phyloP scores from a whole-genome alignment of 306 rosid genomes.

The Cucurbita pepo region DNA sequence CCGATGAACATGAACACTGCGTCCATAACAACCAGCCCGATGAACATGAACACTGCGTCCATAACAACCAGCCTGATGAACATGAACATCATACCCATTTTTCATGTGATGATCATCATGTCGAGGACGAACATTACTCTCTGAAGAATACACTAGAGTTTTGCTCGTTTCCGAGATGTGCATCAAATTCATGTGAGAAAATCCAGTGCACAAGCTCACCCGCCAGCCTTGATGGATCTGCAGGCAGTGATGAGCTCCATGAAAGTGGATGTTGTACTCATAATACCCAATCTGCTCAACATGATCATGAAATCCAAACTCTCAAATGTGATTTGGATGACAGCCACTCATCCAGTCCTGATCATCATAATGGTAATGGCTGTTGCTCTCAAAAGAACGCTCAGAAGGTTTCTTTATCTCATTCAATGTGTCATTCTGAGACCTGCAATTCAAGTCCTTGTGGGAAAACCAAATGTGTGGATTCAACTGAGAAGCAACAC shows the following conservation, averaged over 20 bases:
- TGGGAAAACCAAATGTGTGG: background rate
- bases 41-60: background rate
- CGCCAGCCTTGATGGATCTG: slow-evolving; percentile 8
- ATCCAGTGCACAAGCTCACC: background rate
- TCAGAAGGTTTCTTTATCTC: background rate
- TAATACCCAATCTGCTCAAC: background rate
- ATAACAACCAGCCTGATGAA: background rate
- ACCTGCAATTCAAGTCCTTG: background rate
- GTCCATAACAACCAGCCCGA: background rate
- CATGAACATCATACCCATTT: background rate
- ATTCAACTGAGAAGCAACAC: background rate
- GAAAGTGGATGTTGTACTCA: background rate
- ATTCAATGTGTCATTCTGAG: background rate
- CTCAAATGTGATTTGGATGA: background rate
- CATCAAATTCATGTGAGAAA: background rate
- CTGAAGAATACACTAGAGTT: background rate
- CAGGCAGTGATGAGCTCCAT: slow-evolving; percentile 10
- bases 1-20: background rate
- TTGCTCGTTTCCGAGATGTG: background rate
- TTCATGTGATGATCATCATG: background rate
- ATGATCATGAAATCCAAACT: background rate
- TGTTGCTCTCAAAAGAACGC: background rate
- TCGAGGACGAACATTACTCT: background rate
- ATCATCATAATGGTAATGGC: background rate
- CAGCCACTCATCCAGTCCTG: background rate